These are phyloP conservation scores for Nannochloropsis oceanica DNA, from an alignment of 108 stramenopile genomes.

Conservation along the genomic window DNA sequence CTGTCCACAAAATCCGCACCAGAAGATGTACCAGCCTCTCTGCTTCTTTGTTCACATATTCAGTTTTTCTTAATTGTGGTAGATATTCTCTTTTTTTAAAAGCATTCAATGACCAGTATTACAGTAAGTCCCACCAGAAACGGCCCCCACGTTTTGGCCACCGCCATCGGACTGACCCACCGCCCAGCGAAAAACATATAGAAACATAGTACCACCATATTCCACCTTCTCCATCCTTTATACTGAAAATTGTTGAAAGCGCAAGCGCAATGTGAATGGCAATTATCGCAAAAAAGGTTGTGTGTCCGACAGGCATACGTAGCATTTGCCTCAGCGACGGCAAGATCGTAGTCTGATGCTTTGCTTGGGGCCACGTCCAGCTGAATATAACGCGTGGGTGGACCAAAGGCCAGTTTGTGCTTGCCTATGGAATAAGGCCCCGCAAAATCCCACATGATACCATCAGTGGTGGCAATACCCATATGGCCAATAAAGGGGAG, in stretches of 20 bases:
- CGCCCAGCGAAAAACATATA: constrained; percentile 67
- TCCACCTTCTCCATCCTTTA: constrained; percentile 54
- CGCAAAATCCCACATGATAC: constrained; percentile 81
- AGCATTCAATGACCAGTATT: background rate
- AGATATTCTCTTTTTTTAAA: background rate
- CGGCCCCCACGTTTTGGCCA: constrained; percentile 25
- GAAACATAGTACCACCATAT: constrained; percentile 84
- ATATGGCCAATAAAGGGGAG: constrained; percentile 87
- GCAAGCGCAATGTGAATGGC: constrained; percentile 87
- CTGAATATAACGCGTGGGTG: constrained; percentile 38
- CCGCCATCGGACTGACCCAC: constrained; percentile 36
- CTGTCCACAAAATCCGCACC: no score
- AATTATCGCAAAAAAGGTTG: constrained; percentile 91
- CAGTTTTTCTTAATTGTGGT: no score
- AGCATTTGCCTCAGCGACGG: constrained; percentile 58
- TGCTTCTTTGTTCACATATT: no score
- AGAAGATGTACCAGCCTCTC: no score
- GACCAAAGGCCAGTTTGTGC: constrained; percentile 38
- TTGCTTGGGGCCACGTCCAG: constrained; percentile 13
- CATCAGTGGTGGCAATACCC: constrained; percentile 71
- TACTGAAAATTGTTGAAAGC: constrained; percentile 67
- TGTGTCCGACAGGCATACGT: constrained; percentile 75
- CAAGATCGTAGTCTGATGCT: constrained; percentile 54
- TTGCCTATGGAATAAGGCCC: constrained; percentile 80
- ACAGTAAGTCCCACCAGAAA: constrained; percentile 10